Conservation (phyloP, 768 basidiomycete genomes). For the Russula earlei region DNA sequence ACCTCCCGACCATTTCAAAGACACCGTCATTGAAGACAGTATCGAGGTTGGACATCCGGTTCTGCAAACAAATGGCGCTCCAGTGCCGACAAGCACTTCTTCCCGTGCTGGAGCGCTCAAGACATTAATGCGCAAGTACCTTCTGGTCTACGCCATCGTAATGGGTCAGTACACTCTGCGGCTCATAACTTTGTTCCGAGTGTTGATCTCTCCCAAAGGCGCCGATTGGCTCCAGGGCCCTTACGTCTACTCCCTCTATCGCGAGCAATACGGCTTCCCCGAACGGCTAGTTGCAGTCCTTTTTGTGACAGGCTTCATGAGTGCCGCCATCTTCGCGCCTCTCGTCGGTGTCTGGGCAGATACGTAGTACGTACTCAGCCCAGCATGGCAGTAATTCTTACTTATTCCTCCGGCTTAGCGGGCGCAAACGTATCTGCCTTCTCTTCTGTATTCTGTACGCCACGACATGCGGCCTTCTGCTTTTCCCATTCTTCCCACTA, state of each 20-base stretch:
- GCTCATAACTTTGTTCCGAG: background rate
- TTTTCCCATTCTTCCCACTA: constrained; percentile 45
- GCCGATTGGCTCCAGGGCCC: constrained; percentile 79
- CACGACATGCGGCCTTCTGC: constrained; percentile 49
- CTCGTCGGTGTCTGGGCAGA: constrained; percentile 72
- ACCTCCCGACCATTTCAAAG: too few relatives aligned
- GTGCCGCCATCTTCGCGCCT: constrained; percentile 60
- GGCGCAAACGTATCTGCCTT: constrained; percentile 59
- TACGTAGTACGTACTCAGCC: constrained; percentile 43
- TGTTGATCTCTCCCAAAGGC: constrained; percentile 30
- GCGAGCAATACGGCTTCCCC: constrained; percentile 54
- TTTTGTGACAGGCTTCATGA: constrained; percentile 70
- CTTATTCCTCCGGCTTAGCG: constrained; percentile 31
- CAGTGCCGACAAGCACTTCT: background rate
- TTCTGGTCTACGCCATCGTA: constrained; percentile 18
- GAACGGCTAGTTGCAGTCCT: constrained; percentile 58
- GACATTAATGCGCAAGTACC: constrained; percentile 17
- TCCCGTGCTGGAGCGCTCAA: constrained; percentile 12
- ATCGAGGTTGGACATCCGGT: too few relatives aligned
- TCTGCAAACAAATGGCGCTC: background rate
- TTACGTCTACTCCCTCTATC: constrained; percentile 67
- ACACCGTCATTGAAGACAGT: too few relatives aligned
- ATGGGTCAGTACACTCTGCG: constrained; percentile 2
- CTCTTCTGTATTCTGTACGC: constrained; percentile 62
- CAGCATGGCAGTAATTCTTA: background rate